Evolutionary conservation across 176 grass and related monocot genomes (phyloP), one percentile per base, ranked within the genome.

Genomic region (Triticum dicoccoides): DNA sequence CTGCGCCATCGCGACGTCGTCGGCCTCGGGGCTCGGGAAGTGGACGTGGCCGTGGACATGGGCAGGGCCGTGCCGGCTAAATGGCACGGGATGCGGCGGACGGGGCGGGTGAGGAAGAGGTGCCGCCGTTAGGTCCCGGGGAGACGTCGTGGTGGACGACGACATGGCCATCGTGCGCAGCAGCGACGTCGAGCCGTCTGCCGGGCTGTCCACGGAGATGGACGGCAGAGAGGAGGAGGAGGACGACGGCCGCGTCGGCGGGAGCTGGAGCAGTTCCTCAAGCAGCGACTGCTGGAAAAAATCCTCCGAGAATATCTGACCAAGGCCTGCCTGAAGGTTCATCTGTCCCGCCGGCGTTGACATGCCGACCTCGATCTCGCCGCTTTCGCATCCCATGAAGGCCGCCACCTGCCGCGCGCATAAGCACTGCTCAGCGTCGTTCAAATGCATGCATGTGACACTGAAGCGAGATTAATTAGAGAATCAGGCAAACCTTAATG

Each of bases 331-430:
- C 79, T 87, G 85, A 77, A 93, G 8, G 79, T 39, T 77, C 45
- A 17, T 73, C 37, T 89, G 64, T 0, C 24, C 29, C 11, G 78
- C 20, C 11, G 75, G 29, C 12, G 33, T 87, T 1, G 78, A 88
- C 79, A 91, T 70, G 66, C 97, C 97, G 23, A 99, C 82, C 85
- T 99, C 97, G 56, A 99, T 90, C 87, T 99, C 97, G 33, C 97
- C 97, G 41, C 65, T 88, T 11, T 86, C 85, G 77, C 92, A 96
- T 73, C 92, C 94, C 92, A 96, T 79, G 79, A 99, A 99, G 24
- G 88, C 88, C 11, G 96, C 93, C 70, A 65, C 86, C 96, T 98
- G 79, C 24, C 66, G 42, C 24, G 29, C 18, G 66, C 34, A 70
- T 51, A 18, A 1, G 23, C 39, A 75, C 41, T 7, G 42, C 42